These are phyloP conservation scores for Picea glauca DNA, from an alignment of 75 land plant species.

Conservation along the genomic window DNA sequence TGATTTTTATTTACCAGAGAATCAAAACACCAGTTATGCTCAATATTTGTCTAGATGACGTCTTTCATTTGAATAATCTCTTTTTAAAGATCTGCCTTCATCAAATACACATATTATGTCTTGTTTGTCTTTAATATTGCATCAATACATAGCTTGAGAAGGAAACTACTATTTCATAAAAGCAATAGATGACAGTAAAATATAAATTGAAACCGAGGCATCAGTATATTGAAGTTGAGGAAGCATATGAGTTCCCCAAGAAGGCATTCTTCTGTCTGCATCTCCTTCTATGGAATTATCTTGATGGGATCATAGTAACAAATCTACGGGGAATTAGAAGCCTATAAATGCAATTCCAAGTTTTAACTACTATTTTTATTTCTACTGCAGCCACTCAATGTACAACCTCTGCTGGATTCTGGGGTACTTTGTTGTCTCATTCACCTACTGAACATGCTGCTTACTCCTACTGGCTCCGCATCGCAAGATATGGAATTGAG, in stretches of 20 bases:
- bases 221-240: no score
- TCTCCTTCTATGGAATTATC: no score
- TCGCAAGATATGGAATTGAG: conserved; percentile 4
- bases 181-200: background rate
- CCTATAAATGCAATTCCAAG: background rate
- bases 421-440: conserved; percentile 94
- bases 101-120: background rate
- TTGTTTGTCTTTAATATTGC: background rate
- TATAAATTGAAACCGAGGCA: background rate
- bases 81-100: no score
- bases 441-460: conserved; percentile 69
- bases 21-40: no score
- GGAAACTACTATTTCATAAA: background rate
- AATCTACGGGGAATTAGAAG: background rate
- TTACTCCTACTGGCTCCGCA: conserved; percentile 25
- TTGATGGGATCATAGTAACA: no score
- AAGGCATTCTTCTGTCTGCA: no score
- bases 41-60: no score
- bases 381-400: conserved; percentile 84
- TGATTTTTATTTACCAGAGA: no score
- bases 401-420: conserved; percentile 93
- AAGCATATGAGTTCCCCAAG: no score
- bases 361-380: background rate
- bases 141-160: background rate
- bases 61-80: no score